Evolutionary conservation across 129 eudicot species (phyloP), one percentile per base, ranked within the genome.

Genomic region (Rutidosis leptorrhynchoides): DNA sequence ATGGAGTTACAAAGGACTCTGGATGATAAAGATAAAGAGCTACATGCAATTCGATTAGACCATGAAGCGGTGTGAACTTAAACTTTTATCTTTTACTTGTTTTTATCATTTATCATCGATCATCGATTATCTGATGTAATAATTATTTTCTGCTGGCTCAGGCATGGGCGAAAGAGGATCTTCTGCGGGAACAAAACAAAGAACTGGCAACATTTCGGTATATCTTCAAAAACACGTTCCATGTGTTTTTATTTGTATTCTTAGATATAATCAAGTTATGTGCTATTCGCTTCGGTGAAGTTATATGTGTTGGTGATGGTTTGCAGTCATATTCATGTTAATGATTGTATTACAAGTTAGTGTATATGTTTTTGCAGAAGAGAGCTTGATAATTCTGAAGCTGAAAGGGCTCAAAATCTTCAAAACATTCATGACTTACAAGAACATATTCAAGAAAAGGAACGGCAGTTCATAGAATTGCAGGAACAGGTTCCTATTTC

Each of bases 91-190:
- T n/a, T n/a, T 11, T 24, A 11, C 12, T 11, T 29, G 23, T 62
- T 66, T 75, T 45, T 24, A 14, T 27, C 3, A 16, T 17, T 25
- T 7, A 16, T n/a, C n/a, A n/a, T n/a, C n/a, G n/a, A n/a, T n/a
- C n/a, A n/a, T n/a, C n/a, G n/a, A n/a, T 30, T 45, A 0, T 26
- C 63, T 42, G 20, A 10, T 24, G 25, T 26, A n/a, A 22, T 19
- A 21, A 7, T 7, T 45, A 33, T 67, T 56, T 24, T 64, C 15
- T 66, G 24, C 49, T 70, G 59, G 78, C 32, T 30, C 71, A 93
- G 98, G 95, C 87, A 51, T 93, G 98, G 98, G 98, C 98, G 17
- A 93, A 93, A 69, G 96, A 88, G 74, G 98, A 93, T 78, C 95
- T 93, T 33, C 75, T 93, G 40, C 77, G 95, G 56, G 98, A 93